A percentile compares a stretch with the other conserved stretches of the same genome.
phyloP scores from a whole-genome alignment of 495 filamentous ascomycete species.

The Penicillium bialowiezense region DNA sequence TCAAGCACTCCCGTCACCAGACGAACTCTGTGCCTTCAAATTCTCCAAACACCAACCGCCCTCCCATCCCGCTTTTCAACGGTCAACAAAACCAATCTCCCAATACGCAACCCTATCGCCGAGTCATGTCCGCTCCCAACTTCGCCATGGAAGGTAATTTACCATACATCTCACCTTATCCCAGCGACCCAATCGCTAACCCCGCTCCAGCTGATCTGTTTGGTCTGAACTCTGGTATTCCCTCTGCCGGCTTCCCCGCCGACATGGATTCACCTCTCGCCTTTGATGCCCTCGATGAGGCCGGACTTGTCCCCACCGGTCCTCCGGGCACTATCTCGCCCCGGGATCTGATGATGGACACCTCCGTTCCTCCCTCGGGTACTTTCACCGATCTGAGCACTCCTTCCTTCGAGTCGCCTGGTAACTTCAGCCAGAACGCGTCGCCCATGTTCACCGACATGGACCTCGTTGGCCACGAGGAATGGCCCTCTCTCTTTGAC shows the following conservation, averaged over 20 bases:
- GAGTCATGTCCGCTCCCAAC: slow-evolving; percentile 44
- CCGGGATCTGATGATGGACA: slow-evolving; percentile 73
- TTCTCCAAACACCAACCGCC: slow-evolving; percentile 41
- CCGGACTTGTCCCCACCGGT: slow-evolving; percentile 11
- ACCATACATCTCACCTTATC: neutral
- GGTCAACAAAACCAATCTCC: slow-evolving; percentile 25
- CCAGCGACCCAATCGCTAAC: slow-evolving; percentile 8
- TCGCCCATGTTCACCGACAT: slow-evolving; percentile 61
- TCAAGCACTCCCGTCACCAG: slow-evolving; percentile 33
- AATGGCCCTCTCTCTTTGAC: slow-evolving; percentile 63
- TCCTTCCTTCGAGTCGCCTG: slow-evolving; percentile 74
- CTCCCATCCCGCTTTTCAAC: slow-evolving; percentile 53
- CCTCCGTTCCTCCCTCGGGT: slow-evolving; percentile 77
- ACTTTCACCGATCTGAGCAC: slow-evolving; percentile 85
- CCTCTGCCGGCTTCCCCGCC: slow-evolving; percentile 25
- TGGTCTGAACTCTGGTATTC: slow-evolving; percentile 16
- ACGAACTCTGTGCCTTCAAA: slow-evolving; percentile 36
- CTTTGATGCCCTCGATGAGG: slow-evolving; percentile 14
- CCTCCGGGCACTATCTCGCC: slow-evolving; percentile 74
- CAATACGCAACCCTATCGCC: slow-evolving; percentile 20
- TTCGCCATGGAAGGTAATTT: slow-evolving; percentile 26
- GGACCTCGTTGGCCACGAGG: slow-evolving; percentile 31
- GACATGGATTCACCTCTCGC: slow-evolving; percentile 29
- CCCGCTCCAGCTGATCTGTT: slow-evolving; percentile 27
- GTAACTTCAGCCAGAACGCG: slow-evolving; percentile 61